These are phyloP conservation scores for Polyporus tsugae DNA, from an alignment of 1,284 basidiomycete genomes.

Conservation along the genomic window DNA sequence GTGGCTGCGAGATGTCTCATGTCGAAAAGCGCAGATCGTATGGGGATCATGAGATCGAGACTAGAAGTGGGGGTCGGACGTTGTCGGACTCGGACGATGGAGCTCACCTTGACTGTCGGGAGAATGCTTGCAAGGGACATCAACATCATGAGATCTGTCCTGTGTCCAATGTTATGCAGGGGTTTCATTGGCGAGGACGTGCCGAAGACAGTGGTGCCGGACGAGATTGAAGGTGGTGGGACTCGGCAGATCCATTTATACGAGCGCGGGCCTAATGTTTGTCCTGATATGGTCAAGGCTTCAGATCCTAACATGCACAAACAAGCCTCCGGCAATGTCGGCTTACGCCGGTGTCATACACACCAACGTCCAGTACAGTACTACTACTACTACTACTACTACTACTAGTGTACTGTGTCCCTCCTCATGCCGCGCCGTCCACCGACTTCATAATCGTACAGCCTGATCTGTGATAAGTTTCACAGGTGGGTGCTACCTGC, in stretches of 20 bases:
- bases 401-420: too few relatives aligned
- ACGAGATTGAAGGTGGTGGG: background rate
- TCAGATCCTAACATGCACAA: constrained; percentile 38
- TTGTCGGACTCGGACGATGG: background rate
- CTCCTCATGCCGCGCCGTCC: background rate
- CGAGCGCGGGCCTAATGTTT: constrained; percentile 7
- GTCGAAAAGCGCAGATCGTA: background rate
- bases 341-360: background rate
- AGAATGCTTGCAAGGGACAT: background rate
- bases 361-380: background rate
- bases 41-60: background rate
- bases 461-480: background rate
- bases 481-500: background rate
- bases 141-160: background rate
- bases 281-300: constrained; percentile 30
- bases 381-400: too few relatives aligned
- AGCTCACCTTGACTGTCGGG: background rate
- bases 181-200: background rate
- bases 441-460: background rate
- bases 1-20: background rate
- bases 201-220: background rate
- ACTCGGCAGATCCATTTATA: background rate
- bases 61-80: background rate
- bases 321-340: constrained; percentile 23
- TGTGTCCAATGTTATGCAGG: background rate